These are phyloP conservation scores for Pythium pyrilobum DNA, from an alignment of 352 stramenopile species.

Conservation along the genomic window DNA sequence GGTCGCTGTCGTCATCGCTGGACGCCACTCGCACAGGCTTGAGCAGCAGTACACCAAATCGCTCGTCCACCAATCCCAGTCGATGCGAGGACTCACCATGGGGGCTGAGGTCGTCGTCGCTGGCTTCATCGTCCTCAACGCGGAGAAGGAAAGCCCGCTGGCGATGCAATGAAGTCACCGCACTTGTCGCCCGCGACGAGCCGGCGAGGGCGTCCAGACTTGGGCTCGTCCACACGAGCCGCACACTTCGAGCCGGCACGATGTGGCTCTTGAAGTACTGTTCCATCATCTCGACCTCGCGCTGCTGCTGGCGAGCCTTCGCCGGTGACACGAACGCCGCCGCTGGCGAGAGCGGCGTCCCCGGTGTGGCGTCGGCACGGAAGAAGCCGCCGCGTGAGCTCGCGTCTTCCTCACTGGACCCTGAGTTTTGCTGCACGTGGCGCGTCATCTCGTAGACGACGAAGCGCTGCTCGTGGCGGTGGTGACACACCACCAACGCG, in stretches of 20 bases:
- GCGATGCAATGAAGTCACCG: not conserved
- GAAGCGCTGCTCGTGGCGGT: constrained; percentile 44
- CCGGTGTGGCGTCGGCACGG: not conserved
- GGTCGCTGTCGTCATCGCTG: not conserved
- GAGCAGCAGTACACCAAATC: constrained; percentile 10
- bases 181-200: too few relatives aligned
- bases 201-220: constrained; percentile 12
- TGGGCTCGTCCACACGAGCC: constrained; percentile 19
- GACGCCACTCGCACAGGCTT: constrained; percentile 1
- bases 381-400: not conserved
- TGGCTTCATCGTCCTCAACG: not conserved
- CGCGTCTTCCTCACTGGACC: not conserved
- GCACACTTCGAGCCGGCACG: constrained; percentile 6
- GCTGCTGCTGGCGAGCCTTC: constrained; percentile 20
- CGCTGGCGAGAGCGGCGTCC: not conserved
- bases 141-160: constrained; percentile 8
- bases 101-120: not conserved
- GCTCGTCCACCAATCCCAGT: constrained; percentile 8
- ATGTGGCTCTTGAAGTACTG: constrained; percentile 20
- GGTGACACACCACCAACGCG: constrained; percentile 42
- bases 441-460: constrained; percentile 37
- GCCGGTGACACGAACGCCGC: constrained; percentile 18
- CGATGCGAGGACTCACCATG: not conserved
- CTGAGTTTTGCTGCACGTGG: not conserved
- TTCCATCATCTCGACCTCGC: constrained; percentile 15